Conservation (phyloP, 2,329 filamentous ascomycete species). For the Exophiala sp. region DNA sequence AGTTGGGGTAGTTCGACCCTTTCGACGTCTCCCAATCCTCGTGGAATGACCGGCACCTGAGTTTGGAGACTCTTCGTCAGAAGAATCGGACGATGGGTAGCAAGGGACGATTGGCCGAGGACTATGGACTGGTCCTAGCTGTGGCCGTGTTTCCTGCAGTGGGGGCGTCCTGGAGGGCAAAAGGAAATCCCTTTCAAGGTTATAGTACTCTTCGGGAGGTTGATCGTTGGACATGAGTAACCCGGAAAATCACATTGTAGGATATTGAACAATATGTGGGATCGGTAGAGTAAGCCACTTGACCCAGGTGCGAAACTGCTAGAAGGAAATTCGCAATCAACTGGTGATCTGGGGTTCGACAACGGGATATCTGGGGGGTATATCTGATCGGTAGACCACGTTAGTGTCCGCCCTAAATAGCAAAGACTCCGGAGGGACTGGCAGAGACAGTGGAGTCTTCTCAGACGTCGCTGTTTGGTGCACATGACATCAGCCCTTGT, state of each 20-base stretch:
- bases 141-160: constrained; percentile 32
- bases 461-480: background rate
- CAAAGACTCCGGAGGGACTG: background rate
- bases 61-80: constrained; percentile 17
- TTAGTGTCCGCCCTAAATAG: background rate
- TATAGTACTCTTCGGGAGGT: constrained; percentile 11
- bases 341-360: background rate
- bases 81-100: constrained; percentile 16
- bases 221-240: constrained; percentile 21
- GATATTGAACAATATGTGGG: background rate
- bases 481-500: background rate
- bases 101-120: constrained; percentile 32
- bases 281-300: background rate
- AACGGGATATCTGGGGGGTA: background rate
- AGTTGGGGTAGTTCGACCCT: too few relatives aligned
- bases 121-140: constrained; percentile 32
- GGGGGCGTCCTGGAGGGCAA: constrained; percentile 32
- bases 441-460: background rate
- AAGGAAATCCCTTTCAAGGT: constrained; percentile 19
- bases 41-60: constrained; percentile 3
- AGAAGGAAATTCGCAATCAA: background rate
- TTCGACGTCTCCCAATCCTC: constrained; percentile 28
- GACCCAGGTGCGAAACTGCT: background rate
- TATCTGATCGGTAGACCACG: background rate
- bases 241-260: constrained; percentile 17